Conservation (phyloP, 108 stramenopile genomes). For the Stephanodiscus triporus region DNA sequence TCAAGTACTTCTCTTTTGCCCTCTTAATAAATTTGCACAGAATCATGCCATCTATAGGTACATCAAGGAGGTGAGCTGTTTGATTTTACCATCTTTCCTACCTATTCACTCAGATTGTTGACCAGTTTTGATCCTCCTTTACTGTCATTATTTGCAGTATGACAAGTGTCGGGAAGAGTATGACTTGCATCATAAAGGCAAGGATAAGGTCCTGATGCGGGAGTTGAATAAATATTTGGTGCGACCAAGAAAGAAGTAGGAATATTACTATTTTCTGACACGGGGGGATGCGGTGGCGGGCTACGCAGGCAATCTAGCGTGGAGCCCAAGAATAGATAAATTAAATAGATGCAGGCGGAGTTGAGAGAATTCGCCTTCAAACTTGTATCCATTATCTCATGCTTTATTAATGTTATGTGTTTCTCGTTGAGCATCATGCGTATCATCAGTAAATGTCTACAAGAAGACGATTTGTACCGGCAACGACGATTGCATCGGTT, state of each 20-base stretch:
- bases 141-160: slow-evolving; percentile 14
- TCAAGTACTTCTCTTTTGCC: background rate
- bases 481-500: slow-evolving; percentile 1
- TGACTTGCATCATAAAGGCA: slow-evolving; percentile 35
- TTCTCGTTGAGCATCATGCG: slow-evolving; percentile 2
- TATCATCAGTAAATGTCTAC: slow-evolving; percentile 16
- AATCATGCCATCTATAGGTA: slow-evolving; percentile 79
- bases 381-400: background rate
- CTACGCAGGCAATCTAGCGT: background rate
- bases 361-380: background rate
- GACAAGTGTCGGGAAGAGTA: slow-evolving; percentile 43
- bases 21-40: background rate
- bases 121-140: background rate
- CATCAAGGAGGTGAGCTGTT: slow-evolving; percentile 72
- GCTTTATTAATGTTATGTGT: too few relatives aligned
- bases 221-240: slow-evolving; percentile 50
- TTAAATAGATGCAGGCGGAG: background rate
- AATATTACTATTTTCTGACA: background rate
- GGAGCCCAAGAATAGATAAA: background rate
- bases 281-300: background rate
- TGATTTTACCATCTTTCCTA: slow-evolving; percentile 11
- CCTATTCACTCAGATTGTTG: background rate
- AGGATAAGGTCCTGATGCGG: slow-evolving; percentile 31
- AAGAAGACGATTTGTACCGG: background rate
- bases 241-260: slow-evolving; percentile 36